phyloP scores from a whole-genome alignment of 768 basidiomycete species.

The Galerina sulciceps region DNA sequence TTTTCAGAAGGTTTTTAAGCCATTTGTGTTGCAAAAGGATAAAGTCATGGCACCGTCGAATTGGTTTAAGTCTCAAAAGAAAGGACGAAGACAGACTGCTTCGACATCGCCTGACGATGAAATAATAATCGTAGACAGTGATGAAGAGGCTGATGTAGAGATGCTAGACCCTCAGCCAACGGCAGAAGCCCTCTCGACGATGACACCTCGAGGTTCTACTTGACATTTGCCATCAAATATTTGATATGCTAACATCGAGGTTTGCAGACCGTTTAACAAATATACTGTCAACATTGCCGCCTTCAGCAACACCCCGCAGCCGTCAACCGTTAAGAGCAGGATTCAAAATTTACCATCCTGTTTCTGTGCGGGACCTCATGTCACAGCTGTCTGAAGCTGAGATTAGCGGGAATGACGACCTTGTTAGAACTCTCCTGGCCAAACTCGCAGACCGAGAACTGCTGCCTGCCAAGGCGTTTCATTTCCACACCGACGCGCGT shows the following conservation, averaged over 20 bases:
- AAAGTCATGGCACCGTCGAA: constrained; percentile 74
- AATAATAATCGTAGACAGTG: constrained; percentile 66
- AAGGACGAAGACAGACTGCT: constrained; percentile 23
- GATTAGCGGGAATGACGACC: constrained; percentile 68
- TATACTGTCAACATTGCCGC: constrained; percentile 39
- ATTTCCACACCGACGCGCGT: constrained; percentile 82
- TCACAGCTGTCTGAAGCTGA: constrained; percentile 76
- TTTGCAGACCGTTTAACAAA: constrained; percentile 41
- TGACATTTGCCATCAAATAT: background rate
- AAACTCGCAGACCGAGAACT: constrained; percentile 62
- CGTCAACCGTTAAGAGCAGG: constrained; percentile 21
- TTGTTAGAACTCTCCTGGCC: constrained; percentile 66
- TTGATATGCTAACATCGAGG: background rate
- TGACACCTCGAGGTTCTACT: constrained; percentile 46
- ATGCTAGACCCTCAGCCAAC: constrained; percentile 26
- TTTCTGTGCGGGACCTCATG: constrained; percentile 53
- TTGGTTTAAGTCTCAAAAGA: constrained; percentile 54
- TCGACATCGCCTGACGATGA: constrained; percentile 32
- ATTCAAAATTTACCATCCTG: constrained; percentile 39
- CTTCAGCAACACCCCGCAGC: constrained; percentile 20
- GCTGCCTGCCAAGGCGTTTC: constrained; percentile 80
- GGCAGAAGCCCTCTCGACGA: constrained; percentile 29
- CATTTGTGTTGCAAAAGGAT: constrained; percentile 80
- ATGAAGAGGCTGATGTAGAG: constrained; percentile 35
- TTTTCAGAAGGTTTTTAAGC: constrained; percentile 77